These are phyloP conservation scores for Cladophialophora chaetospira DNA, from an alignment of 2,329 filamentous ascomycete genomes.

Conservation along the genomic window DNA sequence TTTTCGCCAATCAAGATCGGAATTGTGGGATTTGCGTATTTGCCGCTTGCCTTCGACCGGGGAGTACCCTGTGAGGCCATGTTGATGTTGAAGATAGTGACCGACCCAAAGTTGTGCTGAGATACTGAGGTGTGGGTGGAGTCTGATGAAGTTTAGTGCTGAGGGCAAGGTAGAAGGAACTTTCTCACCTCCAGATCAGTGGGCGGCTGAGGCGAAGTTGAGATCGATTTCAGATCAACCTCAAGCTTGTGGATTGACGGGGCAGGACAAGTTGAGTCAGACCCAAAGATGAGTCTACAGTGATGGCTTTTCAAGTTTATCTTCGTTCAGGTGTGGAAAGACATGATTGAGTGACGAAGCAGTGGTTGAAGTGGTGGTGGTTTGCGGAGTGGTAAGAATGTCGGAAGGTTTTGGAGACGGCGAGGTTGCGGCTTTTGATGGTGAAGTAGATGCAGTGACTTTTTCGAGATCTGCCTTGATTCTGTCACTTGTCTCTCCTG, in stretches of 20 bases:
- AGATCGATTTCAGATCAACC: not conserved
- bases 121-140: too few relatives aligned
- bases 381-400: constrained; percentile 4
- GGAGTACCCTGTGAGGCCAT: constrained; percentile 1
- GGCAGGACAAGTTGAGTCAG: too few relatives aligned
- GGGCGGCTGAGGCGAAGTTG: not conserved
- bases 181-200: too few relatives aligned
- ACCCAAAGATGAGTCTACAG: too few relatives aligned
- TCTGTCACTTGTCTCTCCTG: constrained; percentile 36
- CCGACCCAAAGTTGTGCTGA: not conserved
- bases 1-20: constrained; percentile 26
- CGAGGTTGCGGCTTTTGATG: not conserved
- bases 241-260: too few relatives aligned
- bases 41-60: not conserved
- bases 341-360: constrained; percentile 25
- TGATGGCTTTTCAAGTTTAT: constrained; percentile 29
- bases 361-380: constrained; percentile 7
- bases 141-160: too few relatives aligned
- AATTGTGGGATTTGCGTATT: constrained; percentile 19
- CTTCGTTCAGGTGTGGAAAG: constrained; percentile 31
- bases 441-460: not conserved
- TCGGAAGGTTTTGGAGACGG: not conserved
- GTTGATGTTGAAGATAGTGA: not conserved
- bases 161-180: too few relatives aligned
- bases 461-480: constrained; percentile 44